Evolutionary conservation across 352 stramenopile genomes (phyloP).

Genomic region (Globisporangium abappressorium): DNA sequence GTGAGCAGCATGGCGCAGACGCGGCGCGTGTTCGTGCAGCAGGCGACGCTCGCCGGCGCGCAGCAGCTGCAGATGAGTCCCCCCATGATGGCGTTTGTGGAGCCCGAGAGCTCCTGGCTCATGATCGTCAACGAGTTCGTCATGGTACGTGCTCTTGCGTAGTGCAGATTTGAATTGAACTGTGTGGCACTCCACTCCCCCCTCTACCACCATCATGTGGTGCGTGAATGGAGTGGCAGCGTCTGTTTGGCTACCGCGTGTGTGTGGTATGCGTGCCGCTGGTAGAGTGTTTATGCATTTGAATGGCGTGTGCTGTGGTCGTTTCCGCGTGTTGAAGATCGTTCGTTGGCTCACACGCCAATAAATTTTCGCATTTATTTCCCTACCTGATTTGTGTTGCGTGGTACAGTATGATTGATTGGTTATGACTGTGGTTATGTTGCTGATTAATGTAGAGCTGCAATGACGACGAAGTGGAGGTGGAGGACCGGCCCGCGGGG

Average conservation of each 20-base stretch:
- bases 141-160: slow-evolving; percentile 39
- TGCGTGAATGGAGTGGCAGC: background rate
- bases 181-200: background rate
- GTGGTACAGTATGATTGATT: background rate
- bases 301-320: too few relatives aligned
- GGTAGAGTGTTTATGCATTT: too few relatives aligned
- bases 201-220: background rate
- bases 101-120: slow-evolving; percentile 57
- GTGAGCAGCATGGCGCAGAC: slow-evolving; percentile 36
- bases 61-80: slow-evolving; percentile 30
- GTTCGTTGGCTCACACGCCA: background rate
- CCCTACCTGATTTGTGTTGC: background rate
- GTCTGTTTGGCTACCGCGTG: background rate
- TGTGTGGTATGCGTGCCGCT: too few relatives aligned
- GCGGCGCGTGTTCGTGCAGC: slow-evolving; percentile 72
- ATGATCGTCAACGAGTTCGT: slow-evolving; percentile 76
- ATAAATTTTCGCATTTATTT: too few relatives aligned
- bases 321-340: background rate
- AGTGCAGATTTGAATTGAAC: background rate
- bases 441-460: slow-evolving; percentile 38
- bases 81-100: slow-evolving; percentile 63
- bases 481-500: slow-evolving; percentile 49
- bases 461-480: slow-evolving; percentile 73
- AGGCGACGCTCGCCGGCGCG: slow-evolving; percentile 28
- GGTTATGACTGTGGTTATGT: background rate